Evolutionary conservation across 768 basidiomycete genomes (phyloP), one percentile per base, ranked within the genome.

Genomic region (Suillus brevipes): DNA sequence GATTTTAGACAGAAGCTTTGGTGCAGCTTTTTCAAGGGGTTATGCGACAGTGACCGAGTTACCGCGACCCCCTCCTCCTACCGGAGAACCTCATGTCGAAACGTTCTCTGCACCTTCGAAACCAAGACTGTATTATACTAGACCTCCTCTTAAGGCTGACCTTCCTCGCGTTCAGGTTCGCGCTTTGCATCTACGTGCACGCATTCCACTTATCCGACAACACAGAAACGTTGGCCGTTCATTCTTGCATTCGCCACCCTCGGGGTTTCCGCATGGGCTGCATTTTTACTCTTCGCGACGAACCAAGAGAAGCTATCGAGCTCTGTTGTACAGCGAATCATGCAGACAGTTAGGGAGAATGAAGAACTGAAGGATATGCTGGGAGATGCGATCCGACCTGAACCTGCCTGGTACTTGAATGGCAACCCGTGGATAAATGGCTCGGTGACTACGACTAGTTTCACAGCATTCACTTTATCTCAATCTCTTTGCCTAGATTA

Each of bases 301-400:
- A 94, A 93, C 78, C 86, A 90, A 72, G 92, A 93, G 71, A 89
- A 87, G 69, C 81, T 92, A 36, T 86, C 90, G 31, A 89, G 87
- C 66, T 92, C 92, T 4, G 87, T 92, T 37, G 86, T 89, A 65
- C 84, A 85, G 53, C 88, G 86, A 68, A 81, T 92, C 62, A 74
- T 90, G 77, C 82, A 84, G 45, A 85, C 84, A 6, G 76, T 91
- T 52, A 84, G 83, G 65, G 83, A 84, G 18, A 84, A 83, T 66
- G 68, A 77, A 7, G 80, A 80, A 64, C 69, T 92, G 68, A 77
- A 76, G 57, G 84, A 82, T 31, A 77, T 79, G 2, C 76, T 94
- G 64, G 91, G 91, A 3, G 85, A 89, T 53, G 89, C 85, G 8
- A 76, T 76, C 68, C 76, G 76, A 31, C 71, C 74, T 23, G 75